These are phyloP conservation scores for Ambrosiella beaveri DNA, from an alignment of 2,329 filamentous ascomycete species.

Conservation along the genomic window DNA sequence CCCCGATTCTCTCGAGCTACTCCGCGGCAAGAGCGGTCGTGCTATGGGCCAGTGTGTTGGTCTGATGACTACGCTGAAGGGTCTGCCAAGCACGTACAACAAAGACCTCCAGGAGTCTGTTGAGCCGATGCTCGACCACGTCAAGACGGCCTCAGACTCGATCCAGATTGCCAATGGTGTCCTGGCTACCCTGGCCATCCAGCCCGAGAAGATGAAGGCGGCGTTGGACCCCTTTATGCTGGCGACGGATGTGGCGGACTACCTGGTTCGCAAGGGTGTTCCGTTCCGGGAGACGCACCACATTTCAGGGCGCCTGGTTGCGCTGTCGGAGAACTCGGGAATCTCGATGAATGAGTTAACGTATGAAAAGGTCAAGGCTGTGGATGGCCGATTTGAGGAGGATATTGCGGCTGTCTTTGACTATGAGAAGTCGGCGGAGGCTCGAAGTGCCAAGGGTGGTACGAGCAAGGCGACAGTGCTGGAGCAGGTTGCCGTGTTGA, in stretches of 20 bases:
- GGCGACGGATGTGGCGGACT: constrained; percentile 51
- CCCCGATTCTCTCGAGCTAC: constrained; percentile 51
- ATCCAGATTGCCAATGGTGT: constrained; percentile 71
- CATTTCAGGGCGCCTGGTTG: constrained; percentile 54
- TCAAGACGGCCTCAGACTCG: constrained; percentile 67
- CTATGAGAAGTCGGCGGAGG: constrained; percentile 70
- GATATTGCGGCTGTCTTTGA: constrained; percentile 58
- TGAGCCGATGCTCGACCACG: constrained; percentile 69
- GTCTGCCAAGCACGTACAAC: constrained; percentile 70
- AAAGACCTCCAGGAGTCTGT: constrained; percentile 83
- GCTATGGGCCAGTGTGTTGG: constrained; percentile 70
- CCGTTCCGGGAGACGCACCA: constrained; percentile 71
- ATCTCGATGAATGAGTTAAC: constrained; percentile 54
- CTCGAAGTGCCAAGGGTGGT: constrained; percentile 58
- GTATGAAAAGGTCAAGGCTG: constrained; percentile 45
- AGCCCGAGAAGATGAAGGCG: constrained; percentile 59
- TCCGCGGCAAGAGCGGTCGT: constrained; percentile 59
- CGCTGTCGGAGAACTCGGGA: constrained; percentile 45
- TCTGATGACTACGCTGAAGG: constrained; percentile 50
- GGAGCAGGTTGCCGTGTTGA: constrained; percentile 42
- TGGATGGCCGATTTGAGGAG: constrained; percentile 52
- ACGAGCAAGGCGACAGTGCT: constrained; percentile 53
- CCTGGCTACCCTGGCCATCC: constrained; percentile 51
- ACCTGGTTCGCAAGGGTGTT: constrained; percentile 46
- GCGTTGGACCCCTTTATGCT: constrained; percentile 73